Evolutionary conservation across 2,329 filamentous ascomycete genomes (phyloP), one percentile per base, ranked within the genome.

Genomic region (Aurifilum marmelostoma): DNA sequence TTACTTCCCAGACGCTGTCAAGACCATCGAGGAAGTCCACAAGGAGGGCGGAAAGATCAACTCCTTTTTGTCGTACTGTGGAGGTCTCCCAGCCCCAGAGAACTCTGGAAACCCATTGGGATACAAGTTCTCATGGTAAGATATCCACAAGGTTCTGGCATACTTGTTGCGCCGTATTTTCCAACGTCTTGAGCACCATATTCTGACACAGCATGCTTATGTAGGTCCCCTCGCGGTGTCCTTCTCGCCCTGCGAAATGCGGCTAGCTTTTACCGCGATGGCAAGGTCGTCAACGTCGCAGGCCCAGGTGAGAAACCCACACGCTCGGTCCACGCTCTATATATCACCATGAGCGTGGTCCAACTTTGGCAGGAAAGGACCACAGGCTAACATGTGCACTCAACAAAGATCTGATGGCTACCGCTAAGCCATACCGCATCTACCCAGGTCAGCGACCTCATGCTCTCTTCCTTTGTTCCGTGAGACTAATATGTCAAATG

Each of bases 21-120:
- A 95, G 84, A 93, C 90, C 68, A 97, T 97, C 75, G 88, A 91
- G 66, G 88, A 93, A 77, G 93, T 97, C n/a, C 94, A 97, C 86
- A 83, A 88, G 72, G 91, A 85, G 21, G 94, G 94, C 70, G 95
- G 94, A 79, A 96, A 96, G 85, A 91, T 98, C 78, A 83, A 85
- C 39, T 89, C 87, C 59, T 97, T 97, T 86, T 82, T 92, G 72
- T 91, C 88, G 66, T 97, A 91, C 87, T 97, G 94, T 75, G 93
- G 93, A 77, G 93, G 93, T 74, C 85, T 96, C 3, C 88, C 89
- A 37, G 86, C 89, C 2, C 87, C 82, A 63, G 92, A 96, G 82
- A 83, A 84, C 80, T 95, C 92, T 9, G 91, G 91, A 80, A 97
- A 97, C 84, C 94, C 94, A 37, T 85, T 97, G 21, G 94, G 94